Conservation (phyloP, 2,329 filamentous ascomycete genomes). For the Colletotrichum sublineola region DNA sequence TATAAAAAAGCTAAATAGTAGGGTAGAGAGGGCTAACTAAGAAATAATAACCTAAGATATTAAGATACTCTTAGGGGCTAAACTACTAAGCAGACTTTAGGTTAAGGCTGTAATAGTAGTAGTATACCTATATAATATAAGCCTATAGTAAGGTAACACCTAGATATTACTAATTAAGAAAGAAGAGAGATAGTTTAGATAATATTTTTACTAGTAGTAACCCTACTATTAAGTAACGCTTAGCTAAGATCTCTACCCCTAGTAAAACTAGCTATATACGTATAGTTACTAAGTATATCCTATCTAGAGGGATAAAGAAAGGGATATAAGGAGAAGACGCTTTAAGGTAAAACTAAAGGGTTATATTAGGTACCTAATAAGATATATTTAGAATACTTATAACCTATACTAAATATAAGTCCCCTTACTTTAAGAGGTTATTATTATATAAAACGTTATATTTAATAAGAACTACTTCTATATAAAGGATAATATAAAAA, state of each 20-base stretch:
- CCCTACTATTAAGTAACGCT: background rate
- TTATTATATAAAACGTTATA: background rate
- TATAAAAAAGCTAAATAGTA: background rate
- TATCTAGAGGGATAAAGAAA: background rate
- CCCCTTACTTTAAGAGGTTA: background rate
- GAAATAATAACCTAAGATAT: background rate
- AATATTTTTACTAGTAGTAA: background rate
- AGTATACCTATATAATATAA: background rate
- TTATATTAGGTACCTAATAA: background rate
- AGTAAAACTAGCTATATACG: background rate
- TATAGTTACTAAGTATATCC: background rate
- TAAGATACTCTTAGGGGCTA: background rate
- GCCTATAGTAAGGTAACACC: accelerated
- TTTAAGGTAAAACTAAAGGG: background rate
- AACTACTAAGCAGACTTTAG: background rate
- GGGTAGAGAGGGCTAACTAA: background rate
- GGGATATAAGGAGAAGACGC: background rate
- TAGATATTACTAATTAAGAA: background rate
- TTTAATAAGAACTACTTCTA: background rate
- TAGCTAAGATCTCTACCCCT: accelerated
- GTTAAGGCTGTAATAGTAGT: accelerated
- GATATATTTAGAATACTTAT: no score
- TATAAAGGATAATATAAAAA: background rate
- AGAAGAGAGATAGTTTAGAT: background rate
- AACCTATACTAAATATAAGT: background rate